Base-by-base conservation (phyloP, 306 rosid genomes). In the Calophaca sinica region DNA sequence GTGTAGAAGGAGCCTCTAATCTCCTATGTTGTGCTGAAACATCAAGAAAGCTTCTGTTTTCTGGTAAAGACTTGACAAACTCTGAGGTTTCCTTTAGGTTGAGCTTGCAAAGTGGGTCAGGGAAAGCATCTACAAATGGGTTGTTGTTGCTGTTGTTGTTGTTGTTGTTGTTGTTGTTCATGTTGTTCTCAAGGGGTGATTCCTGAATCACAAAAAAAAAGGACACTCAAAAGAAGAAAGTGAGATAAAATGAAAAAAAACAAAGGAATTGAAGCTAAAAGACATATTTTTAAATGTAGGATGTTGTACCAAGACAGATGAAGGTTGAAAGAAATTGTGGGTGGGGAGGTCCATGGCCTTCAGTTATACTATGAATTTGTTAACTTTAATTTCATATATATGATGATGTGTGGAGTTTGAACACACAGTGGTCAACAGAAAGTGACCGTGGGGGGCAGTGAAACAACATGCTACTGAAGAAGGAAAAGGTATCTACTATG, bases 31-130 rank as follows among this genome's bases (percentile, higher is more conserved):
- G 74, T 45, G 86, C 71, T n/a, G 97, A 75, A 70, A 53, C 84
- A 59, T 87, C 86, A 55, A 57, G 79, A 50, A 62, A 66, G 38
- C 77, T 75, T 52, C 82, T 81, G 74, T 12, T 78, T 65, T 83
- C 92, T 41, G 99, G 98, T 50, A 96, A 83, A 55, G 98, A 89
- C 85, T 90, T 92, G 62, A 92, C 99, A 83, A 96, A 96, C 77
- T 96, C 98, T n/a, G 99, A 89, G 28, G 99, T 92, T 58, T 89
- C 99, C 62, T 77, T 90, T 44, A 96, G 94, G 73, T 92, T 81
- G 32, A 96, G 96, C 72, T 89, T 90, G 91, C 97, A 96, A 66
- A 96, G 93, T 51, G 99, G 98, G 74, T 92, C 98, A 10, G 87
- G 79, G 70, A 90, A 94, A 26, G 71, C 29, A 67, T 89, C 96